Conservation (phyloP, 2,329 filamentous ascomycete genomes). For the Pestalotiopsis sp. region DNA sequence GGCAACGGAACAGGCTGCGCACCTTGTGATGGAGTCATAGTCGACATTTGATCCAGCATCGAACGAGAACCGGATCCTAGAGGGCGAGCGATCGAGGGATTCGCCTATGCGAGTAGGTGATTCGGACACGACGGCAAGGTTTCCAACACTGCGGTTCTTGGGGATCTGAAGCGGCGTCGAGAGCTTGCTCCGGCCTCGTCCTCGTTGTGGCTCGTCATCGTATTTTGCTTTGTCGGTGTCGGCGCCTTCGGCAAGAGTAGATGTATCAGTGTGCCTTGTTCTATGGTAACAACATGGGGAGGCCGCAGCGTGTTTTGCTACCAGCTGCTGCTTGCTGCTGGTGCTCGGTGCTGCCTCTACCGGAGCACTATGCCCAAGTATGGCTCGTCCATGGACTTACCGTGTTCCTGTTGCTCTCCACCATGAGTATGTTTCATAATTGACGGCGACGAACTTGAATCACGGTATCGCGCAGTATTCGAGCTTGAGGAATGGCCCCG, state of each 20-base stretch:
- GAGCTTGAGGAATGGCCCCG: neutral
- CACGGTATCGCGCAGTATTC: conserved; percentile 4
- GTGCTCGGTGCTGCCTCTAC: neutral
- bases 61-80: conserved; percentile 74
- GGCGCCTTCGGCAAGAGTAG: conserved; percentile 37
- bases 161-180: conserved; percentile 55
- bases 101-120: conserved; percentile 9
- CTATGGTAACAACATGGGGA: neutral
- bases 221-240: conserved; percentile 39
- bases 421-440: conserved; percentile 50
- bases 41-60: conserved; percentile 68
- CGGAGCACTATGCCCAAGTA: neutral
- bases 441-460: conserved; percentile 25
- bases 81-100: conserved; percentile 52
- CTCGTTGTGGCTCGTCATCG: conserved; percentile 39
- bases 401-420: conserved; percentile 42
- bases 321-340: neutral
- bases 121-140: conserved; percentile 54
- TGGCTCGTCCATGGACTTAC: conserved; percentile 31
- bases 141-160: conserved; percentile 69
- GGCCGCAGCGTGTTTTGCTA: neutral
- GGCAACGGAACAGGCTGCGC: conserved; percentile 35
- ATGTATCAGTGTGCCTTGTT: conserved; percentile 12
- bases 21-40: conserved; percentile 77
- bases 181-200: conserved; percentile 43